Conservation (phyloP, 192 early-diverging fungal species). For the Gigaspora rosea region DNA sequence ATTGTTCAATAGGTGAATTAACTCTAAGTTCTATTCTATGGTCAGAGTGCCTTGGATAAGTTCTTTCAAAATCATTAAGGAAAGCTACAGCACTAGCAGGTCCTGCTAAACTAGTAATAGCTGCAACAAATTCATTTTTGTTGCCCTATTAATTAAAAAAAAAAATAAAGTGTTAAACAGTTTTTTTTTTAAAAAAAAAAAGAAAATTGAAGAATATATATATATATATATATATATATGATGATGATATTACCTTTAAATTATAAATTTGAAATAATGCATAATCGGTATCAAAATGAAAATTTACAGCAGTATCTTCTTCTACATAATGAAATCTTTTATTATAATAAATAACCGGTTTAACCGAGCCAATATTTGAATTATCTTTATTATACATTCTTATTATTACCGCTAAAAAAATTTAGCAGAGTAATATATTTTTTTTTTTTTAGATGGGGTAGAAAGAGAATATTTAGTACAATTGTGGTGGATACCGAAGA, state of each 20-base stretch:
- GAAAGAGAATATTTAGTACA: no score
- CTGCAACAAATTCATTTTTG: constrained; percentile 1
- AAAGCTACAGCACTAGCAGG: not conserved
- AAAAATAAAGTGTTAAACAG: not conserved
- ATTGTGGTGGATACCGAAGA: no score
- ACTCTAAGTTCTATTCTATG: constrained; percentile 10
- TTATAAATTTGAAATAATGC: constrained; percentile 26
- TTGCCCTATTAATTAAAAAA: not conserved
- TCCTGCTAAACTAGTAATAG: constrained; percentile 1
- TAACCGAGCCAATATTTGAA: not conserved
- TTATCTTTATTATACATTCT: not conserved
- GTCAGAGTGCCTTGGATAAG: not conserved
- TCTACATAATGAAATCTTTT: constrained; percentile 19
- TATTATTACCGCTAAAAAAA: not conserved
- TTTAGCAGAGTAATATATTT: not conserved
- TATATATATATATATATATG: no score
- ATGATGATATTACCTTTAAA: not conserved
- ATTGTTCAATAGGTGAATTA: not conserved
- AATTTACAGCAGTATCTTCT: constrained; percentile 11
- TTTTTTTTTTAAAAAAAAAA: no score
- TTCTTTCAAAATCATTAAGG: constrained; percentile 11
- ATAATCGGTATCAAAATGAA: constrained; percentile 19
- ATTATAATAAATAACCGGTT: constrained; percentile 21
- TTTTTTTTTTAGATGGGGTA: not conserved
- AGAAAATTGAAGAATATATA: no score